A percentile compares a stretch with the other conserved stretches of the same genome.
phyloP scores from a whole-genome alignment of 225 moss, liverwort and hornwort genomes.

The Rhytidiadelphus loreus region DNA sequence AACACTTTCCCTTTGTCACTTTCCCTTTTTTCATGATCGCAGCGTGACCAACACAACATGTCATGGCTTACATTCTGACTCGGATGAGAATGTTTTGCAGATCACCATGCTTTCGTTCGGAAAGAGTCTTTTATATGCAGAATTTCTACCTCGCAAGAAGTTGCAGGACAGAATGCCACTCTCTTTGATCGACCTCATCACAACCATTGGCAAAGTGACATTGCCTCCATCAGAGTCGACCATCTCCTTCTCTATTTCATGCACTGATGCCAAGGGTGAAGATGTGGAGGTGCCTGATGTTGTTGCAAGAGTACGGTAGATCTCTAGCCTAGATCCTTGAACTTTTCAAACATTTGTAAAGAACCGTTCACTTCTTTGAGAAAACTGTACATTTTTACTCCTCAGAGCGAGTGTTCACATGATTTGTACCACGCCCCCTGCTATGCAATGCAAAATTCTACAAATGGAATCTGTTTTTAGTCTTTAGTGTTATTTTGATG shows the following conservation, averaged over 20 bases:
- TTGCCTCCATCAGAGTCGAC: constrained; percentile 74
- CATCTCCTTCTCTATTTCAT: constrained; percentile 73
- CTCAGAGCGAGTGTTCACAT: constrained; percentile 19
- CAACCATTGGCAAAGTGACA: constrained; percentile 73
- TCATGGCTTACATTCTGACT: background rate
- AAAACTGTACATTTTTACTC: constrained; percentile 44
- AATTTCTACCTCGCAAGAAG: constrained; percentile 87
- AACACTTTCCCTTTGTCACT: background rate
- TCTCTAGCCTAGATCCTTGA: background rate
- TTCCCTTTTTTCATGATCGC: background rate
- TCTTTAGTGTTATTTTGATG: background rate
- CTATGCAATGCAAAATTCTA: constrained; percentile 2
- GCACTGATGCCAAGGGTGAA: constrained; percentile 80
- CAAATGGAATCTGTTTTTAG: background rate
- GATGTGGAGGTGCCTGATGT: constrained; percentile 95
- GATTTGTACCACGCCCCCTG: constrained; percentile 9
- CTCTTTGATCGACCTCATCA: constrained; percentile 72
- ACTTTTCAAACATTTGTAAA: constrained; percentile 29
- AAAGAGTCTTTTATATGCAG: constrained; percentile 91
- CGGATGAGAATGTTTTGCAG: constrained; percentile 24
- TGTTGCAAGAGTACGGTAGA: constrained; percentile 70
- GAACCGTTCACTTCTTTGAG: constrained; percentile 16
- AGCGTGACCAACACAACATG: background rate
- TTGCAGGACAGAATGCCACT: constrained; percentile 87
- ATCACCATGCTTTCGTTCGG: constrained; percentile 92